These are phyloP conservation scores for Rosa chinensis DNA, from an alignment of 306 rosid species.

Conservation along the genomic window DNA sequence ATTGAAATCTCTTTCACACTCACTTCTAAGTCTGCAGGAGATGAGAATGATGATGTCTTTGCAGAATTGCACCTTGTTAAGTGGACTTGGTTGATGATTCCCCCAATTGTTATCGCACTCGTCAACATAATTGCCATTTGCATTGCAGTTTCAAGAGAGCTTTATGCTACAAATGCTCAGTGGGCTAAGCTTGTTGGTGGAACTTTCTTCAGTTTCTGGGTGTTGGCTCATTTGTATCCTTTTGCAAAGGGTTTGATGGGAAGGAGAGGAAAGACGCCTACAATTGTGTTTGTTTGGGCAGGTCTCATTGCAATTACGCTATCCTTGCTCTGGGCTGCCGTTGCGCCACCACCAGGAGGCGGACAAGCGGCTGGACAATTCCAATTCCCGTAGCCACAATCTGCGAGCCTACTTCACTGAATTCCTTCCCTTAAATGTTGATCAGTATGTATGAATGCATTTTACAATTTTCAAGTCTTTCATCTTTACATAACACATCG, in stretches of 20 bases:
- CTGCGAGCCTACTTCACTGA: background rate
- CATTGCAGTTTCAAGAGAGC: conserved; percentile 46
- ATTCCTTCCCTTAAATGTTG: background rate
- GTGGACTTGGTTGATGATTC: conserved; percentile 55
- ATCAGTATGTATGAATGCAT: background rate
- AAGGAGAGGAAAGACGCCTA: conserved; percentile 52
- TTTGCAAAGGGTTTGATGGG: conserved; percentile 64
- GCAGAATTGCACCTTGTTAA: conserved; percentile 50
- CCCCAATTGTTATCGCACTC: conserved; percentile 52
- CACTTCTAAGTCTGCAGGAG: conserved; percentile 45
- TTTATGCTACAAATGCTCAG: conserved; percentile 35
- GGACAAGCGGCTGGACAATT: conserved; percentile 26
- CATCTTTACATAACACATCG: background rate
- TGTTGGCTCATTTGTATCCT: conserved; percentile 56
- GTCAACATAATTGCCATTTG: conserved; percentile 45
- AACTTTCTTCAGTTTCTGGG: conserved; percentile 55
- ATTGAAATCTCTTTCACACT: conserved; percentile 55
- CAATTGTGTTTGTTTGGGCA: conserved; percentile 56
- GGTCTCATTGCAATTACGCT: conserved; percentile 59
- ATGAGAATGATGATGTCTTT: conserved; percentile 36
- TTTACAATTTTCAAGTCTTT: background rate
- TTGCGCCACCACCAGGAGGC: conserved; percentile 28
- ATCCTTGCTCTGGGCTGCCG: conserved; percentile 51
- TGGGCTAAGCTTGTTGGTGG: conserved; percentile 55
- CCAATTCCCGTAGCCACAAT: conserved; percentile 35